Evolutionary conservation across 768 basidiomycete genomes (phyloP).

Genomic region (Termitomyces heimii): DNA sequence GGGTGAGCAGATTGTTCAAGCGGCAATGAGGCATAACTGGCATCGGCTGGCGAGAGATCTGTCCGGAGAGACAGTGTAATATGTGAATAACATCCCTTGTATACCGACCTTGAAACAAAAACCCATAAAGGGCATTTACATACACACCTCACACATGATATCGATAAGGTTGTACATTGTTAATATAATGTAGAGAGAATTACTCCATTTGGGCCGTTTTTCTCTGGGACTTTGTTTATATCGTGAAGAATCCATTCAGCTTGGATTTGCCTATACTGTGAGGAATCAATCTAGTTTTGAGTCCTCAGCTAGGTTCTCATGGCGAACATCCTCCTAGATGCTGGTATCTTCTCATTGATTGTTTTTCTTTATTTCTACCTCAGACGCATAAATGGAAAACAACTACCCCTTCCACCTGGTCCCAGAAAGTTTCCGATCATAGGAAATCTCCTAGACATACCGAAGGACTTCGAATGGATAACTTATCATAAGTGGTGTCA

Average conservation of each 20-base stretch:
- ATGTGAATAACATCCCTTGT: too few relatives aligned
- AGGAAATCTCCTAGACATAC: too few relatives aligned
- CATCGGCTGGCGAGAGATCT: too few relatives aligned
- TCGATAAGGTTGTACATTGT: too few relatives aligned
- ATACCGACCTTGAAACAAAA: too few relatives aligned
- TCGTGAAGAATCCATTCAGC: background rate
- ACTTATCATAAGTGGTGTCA: slow-evolving; percentile 2
- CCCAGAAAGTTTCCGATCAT: background rate
- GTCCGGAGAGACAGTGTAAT: too few relatives aligned
- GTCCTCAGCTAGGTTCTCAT: background rate
- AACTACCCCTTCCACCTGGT: background rate
- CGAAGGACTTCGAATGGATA: background rate
- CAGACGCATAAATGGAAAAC: background rate
- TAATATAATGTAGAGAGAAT: too few relatives aligned
- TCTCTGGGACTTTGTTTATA: background rate
- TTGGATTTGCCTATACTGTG: too few relatives aligned
- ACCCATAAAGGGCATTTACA: too few relatives aligned
- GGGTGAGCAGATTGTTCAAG: too few relatives aligned
- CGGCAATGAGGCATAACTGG: too few relatives aligned
- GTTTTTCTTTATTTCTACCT: background rate
- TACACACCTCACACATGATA: too few relatives aligned
- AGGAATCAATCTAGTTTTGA: background rate
- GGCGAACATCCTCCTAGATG: background rate
- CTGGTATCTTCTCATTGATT: background rate
- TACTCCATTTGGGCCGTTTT: background rate